Percentiles rank a stretch among this genome's conserved stretches.
These are phyloP conservation scores for Cerioporus squamosus DNA, from an alignment of 1,284 basidiomycete genomes.

Conservation along the genomic window DNA sequence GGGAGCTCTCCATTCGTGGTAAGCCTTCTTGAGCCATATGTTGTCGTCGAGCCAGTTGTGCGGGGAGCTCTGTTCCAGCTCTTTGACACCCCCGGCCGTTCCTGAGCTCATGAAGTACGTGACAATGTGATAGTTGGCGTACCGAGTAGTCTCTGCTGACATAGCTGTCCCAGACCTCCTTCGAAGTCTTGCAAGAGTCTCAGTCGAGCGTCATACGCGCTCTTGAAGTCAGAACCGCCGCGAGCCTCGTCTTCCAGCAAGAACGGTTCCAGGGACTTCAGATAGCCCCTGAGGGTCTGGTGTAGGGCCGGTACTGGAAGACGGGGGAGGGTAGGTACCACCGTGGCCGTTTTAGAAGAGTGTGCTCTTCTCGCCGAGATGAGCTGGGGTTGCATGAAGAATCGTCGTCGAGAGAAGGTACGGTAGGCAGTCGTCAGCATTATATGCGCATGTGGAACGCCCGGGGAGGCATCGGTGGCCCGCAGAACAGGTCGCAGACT, in stretches of 20 bases:
- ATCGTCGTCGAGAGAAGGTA: neutral
- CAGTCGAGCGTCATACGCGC: slow-evolving; percentile 63
- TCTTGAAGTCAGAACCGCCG: slow-evolving; percentile 56
- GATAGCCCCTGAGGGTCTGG: slow-evolving; percentile 80
- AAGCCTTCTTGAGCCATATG: slow-evolving; percentile 90
- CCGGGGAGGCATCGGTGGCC: neutral
- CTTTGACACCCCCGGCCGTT: slow-evolving; percentile 43
- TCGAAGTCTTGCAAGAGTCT: slow-evolving; percentile 79
- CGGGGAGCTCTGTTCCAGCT: slow-evolving; percentile 84
- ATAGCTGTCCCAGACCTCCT: slow-evolving; percentile 67
- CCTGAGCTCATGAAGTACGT: neutral
- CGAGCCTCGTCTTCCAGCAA: slow-evolving; percentile 75
- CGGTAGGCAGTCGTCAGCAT: slow-evolving; percentile 5
- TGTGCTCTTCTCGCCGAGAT: slow-evolving; percentile 3
- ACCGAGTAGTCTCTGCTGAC: slow-evolving; percentile 87
- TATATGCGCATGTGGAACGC: slow-evolving; percentile 5
- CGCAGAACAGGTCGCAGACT: neutral
- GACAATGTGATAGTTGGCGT: slow-evolving; percentile 30
- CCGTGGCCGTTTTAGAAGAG: slow-evolving; percentile 9
- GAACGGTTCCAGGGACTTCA: slow-evolving; percentile 82
- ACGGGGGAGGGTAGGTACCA: slow-evolving; percentile 49
- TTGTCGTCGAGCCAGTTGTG: slow-evolving; percentile 97
- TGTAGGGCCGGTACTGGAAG: slow-evolving; percentile 87
- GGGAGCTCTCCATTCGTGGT: slow-evolving; percentile 89
- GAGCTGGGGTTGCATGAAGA: slow-evolving; percentile 17